phyloP scores from a whole-genome alignment of 768 basidiomycete genomes.

The Psilocybe cubensis region DNA sequence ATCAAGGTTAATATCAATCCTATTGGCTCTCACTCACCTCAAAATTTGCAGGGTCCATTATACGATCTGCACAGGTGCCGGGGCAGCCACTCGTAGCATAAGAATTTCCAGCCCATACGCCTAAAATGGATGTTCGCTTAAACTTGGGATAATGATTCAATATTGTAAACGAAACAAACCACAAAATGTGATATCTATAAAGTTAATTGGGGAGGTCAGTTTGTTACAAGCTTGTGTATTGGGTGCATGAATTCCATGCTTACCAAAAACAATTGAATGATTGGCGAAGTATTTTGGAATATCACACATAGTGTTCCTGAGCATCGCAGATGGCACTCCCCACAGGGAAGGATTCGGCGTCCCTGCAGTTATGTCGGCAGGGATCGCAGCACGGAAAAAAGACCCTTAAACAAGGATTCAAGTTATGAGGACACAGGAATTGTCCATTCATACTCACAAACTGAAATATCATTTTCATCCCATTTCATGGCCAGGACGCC shows the following conservation, averaged over 20 bases:
- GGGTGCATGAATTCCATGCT: conserved; percentile 25
- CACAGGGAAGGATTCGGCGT: conserved; percentile 69
- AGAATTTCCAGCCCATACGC: conserved; percentile 85
- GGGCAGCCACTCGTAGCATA: conserved; percentile 73
- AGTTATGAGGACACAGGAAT: conserved; percentile 1
- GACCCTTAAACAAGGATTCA: conserved; percentile 55
- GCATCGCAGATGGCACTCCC: conserved; percentile 70
- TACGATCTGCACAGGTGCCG: conserved; percentile 65
- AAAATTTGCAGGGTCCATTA: conserved; percentile 73
- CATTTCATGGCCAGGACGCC: conserved; percentile 91
- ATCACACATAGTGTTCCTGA: conserved; percentile 61
- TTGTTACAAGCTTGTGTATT: neutral
- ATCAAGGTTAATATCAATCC: neutral
- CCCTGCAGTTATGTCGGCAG: conserved; percentile 63
- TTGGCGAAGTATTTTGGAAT: conserved; percentile 63
- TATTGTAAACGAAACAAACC: conserved; percentile 42
- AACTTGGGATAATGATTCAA: neutral
- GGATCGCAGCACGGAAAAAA: conserved; percentile 81
- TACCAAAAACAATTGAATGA: conserved; percentile 78
- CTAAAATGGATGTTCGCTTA: conserved; percentile 34
- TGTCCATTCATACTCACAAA: conserved; percentile 56
- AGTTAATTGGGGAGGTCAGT: conserved; percentile 1
- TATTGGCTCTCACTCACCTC: conserved; percentile 48
- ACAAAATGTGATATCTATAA: conserved; percentile 81
- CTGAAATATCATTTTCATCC: conserved; percentile 77